Evolutionary conservation across 306 rosid genomes (phyloP).

Genomic region (Ormosia semicastrata): DNA sequence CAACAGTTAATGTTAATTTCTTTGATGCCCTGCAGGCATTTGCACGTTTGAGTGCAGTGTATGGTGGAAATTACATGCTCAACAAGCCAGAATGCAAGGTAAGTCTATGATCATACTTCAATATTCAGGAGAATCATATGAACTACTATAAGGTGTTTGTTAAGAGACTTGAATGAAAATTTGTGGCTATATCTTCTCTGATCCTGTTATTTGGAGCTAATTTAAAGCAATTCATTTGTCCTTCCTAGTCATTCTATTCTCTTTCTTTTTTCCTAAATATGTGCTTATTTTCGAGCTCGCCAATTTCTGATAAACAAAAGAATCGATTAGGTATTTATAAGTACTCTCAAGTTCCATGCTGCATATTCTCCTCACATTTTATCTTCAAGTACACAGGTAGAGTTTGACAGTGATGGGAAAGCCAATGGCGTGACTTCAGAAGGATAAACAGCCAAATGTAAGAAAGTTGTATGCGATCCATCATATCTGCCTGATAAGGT

Average conservation of each 20-base stretch:
- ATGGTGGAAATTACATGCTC: conserved; percentile 91
- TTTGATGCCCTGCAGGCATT: conserved; percentile 51
- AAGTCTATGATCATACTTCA: conserved; percentile 18
- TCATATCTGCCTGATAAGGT: conserved; percentile 71
- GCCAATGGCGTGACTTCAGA: conserved; percentile 71
- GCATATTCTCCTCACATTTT: background rate
- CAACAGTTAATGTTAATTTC: conserved; percentile 9
- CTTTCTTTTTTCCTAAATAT: background rate
- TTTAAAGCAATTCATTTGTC: background rate
- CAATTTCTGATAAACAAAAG: background rate
- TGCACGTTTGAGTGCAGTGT: conserved; percentile 86
- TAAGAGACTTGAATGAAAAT: background rate
- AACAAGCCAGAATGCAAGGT: conserved; percentile 85
- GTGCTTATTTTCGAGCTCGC: background rate
- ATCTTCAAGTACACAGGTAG: conserved; percentile 50
- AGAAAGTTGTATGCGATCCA: conserved; percentile 75
- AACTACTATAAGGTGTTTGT: background rate
- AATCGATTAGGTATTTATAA: background rate
- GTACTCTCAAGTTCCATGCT: background rate
- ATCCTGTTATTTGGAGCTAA: background rate
- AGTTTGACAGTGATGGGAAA: conserved; percentile 52
- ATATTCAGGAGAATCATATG: background rate
- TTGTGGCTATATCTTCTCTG: background rate
- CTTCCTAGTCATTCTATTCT: background rate
- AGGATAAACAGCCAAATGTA: conserved; percentile 83